Percentiles rank a stretch among this genome's conserved stretches.
Conservation (phyloP, 345 rosid species). For the Populus simonii region DNA sequence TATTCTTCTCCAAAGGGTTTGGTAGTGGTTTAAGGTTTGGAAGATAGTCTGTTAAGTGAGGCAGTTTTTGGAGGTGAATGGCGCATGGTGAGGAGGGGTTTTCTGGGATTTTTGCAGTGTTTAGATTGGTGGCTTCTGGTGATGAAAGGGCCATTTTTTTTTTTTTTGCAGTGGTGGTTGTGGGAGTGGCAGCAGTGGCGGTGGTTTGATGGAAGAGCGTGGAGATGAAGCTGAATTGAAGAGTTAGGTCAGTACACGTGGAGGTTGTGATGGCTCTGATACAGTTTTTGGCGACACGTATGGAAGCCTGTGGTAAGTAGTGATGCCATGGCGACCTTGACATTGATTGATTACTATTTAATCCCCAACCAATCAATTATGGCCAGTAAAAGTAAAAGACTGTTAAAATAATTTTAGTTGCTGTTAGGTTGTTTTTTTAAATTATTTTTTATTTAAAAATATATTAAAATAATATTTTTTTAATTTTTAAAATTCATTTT, state of each 20-base stretch:
- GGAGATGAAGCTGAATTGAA: neutral
- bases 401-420: neutral
- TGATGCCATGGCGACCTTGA: neutral
- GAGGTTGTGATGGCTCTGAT: no score
- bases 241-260: no score
- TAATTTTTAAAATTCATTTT: no score
- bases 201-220: neutral
- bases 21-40: constrained; percentile 19
- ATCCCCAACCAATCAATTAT: neutral
- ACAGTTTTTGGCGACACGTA: no score
- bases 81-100: constrained; percentile 14
- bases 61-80: constrained; percentile 32
- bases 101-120: neutral
- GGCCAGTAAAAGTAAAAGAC: neutral
- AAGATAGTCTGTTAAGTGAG: constrained; percentile 31
- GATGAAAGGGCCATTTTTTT: constrained; percentile 2
- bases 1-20: constrained; percentile 61
- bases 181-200: neutral
- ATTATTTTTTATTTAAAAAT: no score
- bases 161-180: no score
- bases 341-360: neutral
- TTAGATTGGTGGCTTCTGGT: constrained; percentile 5
- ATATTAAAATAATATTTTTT: no score
- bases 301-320: no score
- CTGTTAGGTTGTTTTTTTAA: no score